Percentiles rank a stretch among this genome's conserved stretches.
Evolutionary conservation across 495 filamentous ascomycete species (phyloP).

Genomic region (Lasiosphaeriaceae sp.): DNA sequence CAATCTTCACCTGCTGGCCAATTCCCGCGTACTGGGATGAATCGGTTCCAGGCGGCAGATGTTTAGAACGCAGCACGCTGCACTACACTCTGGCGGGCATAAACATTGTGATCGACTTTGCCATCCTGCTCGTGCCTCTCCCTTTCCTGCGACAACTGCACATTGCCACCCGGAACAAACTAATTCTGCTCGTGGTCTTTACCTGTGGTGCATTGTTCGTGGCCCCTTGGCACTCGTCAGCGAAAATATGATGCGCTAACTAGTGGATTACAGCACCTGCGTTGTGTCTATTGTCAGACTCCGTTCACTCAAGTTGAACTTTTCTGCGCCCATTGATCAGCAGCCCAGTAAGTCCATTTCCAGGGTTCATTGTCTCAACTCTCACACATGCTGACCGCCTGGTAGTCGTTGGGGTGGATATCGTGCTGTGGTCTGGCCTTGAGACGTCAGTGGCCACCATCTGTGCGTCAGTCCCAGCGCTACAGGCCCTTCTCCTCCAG

Average conservation of each 20-base stretch:
- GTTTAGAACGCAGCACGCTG: slow-evolving; percentile 25
- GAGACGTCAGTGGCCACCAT: slow-evolving; percentile 43
- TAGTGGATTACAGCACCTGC: neutral
- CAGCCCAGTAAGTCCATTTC: neutral
- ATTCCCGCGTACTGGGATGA: slow-evolving; percentile 29
- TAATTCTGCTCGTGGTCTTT: neutral
- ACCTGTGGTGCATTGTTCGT: neutral
- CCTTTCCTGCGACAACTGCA: slow-evolving; percentile 17
- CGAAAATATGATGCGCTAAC: no score
- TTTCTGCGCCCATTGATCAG: slow-evolving; percentile 2
- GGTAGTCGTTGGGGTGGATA: slow-evolving; percentile 9
- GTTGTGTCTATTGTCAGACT: slow-evolving; percentile 13
- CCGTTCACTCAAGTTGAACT: slow-evolving; percentile 2
- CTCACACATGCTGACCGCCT: neutral
- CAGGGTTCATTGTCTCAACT: neutral
- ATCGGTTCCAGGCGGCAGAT: slow-evolving; percentile 14
- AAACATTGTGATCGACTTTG: slow-evolving; percentile 34
- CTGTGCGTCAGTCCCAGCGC: slow-evolving; percentile 42
- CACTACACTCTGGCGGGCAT: slow-evolving; percentile 32
- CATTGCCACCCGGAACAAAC: neutral
- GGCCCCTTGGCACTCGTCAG: neutral
- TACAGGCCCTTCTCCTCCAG: slow-evolving; percentile 19
- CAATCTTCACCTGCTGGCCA: slow-evolving; percentile 35
- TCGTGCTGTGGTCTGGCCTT: slow-evolving; percentile 39
- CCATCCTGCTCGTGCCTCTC: slow-evolving; percentile 28